Evolutionary conservation across 1,139 yeast species (phyloP).

Genomic region (Candida tunisiensis): DNA sequence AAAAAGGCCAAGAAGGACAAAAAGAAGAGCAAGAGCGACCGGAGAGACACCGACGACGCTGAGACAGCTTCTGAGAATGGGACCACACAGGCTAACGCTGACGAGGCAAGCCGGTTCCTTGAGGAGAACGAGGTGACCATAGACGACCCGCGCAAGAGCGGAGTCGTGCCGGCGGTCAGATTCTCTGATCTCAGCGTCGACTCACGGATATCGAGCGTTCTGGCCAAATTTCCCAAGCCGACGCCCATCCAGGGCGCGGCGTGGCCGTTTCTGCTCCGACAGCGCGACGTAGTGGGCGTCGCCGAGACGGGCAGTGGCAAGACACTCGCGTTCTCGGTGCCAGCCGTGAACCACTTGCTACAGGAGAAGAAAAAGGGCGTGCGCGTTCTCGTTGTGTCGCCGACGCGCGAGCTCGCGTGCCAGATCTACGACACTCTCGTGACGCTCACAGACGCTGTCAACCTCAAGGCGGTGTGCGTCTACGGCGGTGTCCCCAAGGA

Average conservation of each 20-base stretch:
- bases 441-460: conserved; percentile 42
- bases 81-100: conserved; percentile 3
- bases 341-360: conserved; percentile 46
- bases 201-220: conserved; percentile 34
- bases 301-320: conserved; percentile 99
- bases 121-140: conserved; percentile 61
- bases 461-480: conserved; percentile 62
- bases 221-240: conserved; percentile 67
- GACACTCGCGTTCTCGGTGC: conserved; percentile 95
- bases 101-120: conserved; percentile 45
- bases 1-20: conserved; percentile 23
- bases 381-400: conserved; percentile 75
- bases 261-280: conserved; percentile 80
- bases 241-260: conserved; percentile 96
- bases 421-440: conserved; percentile 81
- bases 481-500: conserved; percentile 98
- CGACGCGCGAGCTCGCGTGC: conserved; percentile 93
- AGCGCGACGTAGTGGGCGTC: conserved; percentile 86
- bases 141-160: conserved; percentile 40
- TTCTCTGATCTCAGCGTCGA: conserved; percentile 49
- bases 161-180: conserved; percentile 51
- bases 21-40: conserved; percentile 29
- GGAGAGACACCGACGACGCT: conserved; percentile 26
- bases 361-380: conserved; percentile 26
- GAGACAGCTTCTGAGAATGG: conserved; percentile 2